Base-by-base conservation (phyloP, 768 basidiomycete species). In the Steccherinum ochraceum region DNA sequence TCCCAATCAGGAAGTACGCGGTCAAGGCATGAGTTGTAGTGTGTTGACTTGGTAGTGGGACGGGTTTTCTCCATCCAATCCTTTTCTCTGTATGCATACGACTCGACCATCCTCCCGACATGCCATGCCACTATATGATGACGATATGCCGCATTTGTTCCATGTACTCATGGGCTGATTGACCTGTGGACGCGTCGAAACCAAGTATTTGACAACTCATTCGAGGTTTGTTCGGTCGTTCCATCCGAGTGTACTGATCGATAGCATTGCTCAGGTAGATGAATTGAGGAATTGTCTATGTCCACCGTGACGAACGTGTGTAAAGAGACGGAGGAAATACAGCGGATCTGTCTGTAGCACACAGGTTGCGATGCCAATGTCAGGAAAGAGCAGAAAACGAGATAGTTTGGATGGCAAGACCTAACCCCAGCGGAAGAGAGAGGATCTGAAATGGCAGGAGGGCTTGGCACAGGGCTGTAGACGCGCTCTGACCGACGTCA, bases 1-100 rank as follows among this genome's bases (percentile, higher is more conserved):
- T 96, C 79, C 92, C 93, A 30, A 67, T 76, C 66, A 80, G 94
- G 70, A 95, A 93, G 75, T 99, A 86, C 72, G 93, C 94, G 56
- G 86, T 97, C 69, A 94, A 90, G 82, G 93, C 91, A 76, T 86
- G 71, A 81, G 69, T 40, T 26, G 47, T 18, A 23, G 56, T 18
- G 40, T 50, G 48, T 24, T 45, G 44, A 51, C 56, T 20, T 52
- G 51, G 41, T 52, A 47, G 53, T 45, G 54, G 57, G 56, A 58
- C 47, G 60, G 58, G 59, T 21, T 61, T 57, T 65, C 57, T 56
- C 43, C 52, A 54, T 59, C 60, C 54, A 53, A 60, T 55, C 55
- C 54, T 63, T 64, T 64, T 58, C 56, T 60, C 55, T 72, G 69
- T 72, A 70, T 72, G 72, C 66, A 61, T 56, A 69, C 67, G 65